These are phyloP conservation scores for Aureobasidium sp. DNA, from an alignment of 2,329 filamentous ascomycete genomes.

Conservation along the genomic window DNA sequence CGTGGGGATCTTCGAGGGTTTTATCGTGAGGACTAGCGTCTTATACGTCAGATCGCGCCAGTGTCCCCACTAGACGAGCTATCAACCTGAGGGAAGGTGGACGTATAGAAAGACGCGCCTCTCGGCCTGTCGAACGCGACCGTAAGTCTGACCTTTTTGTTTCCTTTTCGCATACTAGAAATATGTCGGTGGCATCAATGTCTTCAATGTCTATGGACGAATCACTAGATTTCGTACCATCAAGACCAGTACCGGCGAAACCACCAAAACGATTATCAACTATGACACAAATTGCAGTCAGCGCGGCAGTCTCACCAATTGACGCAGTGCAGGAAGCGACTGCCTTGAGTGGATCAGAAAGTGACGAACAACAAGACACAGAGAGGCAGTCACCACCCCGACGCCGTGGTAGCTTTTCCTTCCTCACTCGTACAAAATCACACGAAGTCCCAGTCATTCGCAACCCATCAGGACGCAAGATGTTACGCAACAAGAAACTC, in stretches of 20 bases:
- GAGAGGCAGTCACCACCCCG: slow-evolving; percentile 1
- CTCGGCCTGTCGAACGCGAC: not conserved
- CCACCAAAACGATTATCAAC: slow-evolving; percentile 4
- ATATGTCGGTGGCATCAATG: slow-evolving; percentile 9
- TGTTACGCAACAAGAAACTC: slow-evolving; percentile 34
- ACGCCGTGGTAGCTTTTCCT: slow-evolving; percentile 16
- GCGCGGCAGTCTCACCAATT: not conserved
- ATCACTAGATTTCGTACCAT: not conserved
- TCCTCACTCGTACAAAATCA: slow-evolving; percentile 17
- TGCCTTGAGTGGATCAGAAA: slow-evolving; percentile 9
- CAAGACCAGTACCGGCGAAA: slow-evolving; percentile 1
- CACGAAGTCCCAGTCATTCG: slow-evolving; percentile 16
- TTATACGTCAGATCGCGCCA: slow-evolving; percentile 1
- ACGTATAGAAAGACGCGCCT: slow-evolving; percentile 3
- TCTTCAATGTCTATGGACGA: slow-evolving; percentile 8
- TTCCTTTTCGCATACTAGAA: not conserved
- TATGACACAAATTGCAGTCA: not conserved
- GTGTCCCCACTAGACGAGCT: not conserved
- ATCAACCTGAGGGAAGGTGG: not conserved
- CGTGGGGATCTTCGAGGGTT: slow-evolving; percentile 1
- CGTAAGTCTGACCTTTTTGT: not conserved
- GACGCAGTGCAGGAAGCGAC: slow-evolving; percentile 5
- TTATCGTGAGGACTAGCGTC: slow-evolving; percentile 1
- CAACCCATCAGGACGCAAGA: slow-evolving; percentile 17
- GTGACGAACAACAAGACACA: not conserved